Base-by-base conservation (phyloP, 2,329 filamentous ascomycete species). In the Aspergillus spinulosporus region DNA sequence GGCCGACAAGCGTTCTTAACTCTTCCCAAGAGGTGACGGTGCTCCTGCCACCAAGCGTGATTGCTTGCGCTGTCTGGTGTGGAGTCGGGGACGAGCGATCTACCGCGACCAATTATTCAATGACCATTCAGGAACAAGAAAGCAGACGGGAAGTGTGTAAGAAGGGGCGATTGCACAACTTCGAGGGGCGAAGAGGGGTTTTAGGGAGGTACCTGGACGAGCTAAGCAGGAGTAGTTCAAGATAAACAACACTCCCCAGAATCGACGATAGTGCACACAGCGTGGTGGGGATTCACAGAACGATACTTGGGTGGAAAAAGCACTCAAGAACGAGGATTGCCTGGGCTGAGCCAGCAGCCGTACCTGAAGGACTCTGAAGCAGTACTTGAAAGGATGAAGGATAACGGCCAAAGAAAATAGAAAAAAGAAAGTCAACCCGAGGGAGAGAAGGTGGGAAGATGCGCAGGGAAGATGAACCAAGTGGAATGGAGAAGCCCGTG, bases 61-160 rank as follows among this genome's bases (percentile, higher is more conserved):
- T 62, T 61, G 59, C 62, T 59, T 58, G 57, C 50, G 62, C 59
- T 60, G 59, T 64, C 57, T 59, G 55, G 58, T 60, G 63, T 64
- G 60, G 63, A 65, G 61, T 56, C 56, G 54, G 58, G 58, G 59
- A 62, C 56, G 43, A 59, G 62, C 58, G 62, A 65, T 65, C 63
- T 64, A 62, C 63, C 59, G 56, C 61, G 48, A 61, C 61, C 61
- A 64, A 64, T 64, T 63, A 66, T 53, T 58, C 56, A 57, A 59
- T 49, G 52, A 56, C 58, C 62, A 60, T 64, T 62, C 59, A 61
- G 52, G 46, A 61, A 60, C 52, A 53, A 52, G 48, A 48, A 49
- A 51, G 21, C 47, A 51, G 58, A 43, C 43, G 31, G 52, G 58
- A 48, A 46, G 31, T 52, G 42, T 53, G 53, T 34, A 48, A 62